Evolutionary conservation across 73 alveolate genomes (phyloP).

Genomic region (Effrenium voratum): DNA sequence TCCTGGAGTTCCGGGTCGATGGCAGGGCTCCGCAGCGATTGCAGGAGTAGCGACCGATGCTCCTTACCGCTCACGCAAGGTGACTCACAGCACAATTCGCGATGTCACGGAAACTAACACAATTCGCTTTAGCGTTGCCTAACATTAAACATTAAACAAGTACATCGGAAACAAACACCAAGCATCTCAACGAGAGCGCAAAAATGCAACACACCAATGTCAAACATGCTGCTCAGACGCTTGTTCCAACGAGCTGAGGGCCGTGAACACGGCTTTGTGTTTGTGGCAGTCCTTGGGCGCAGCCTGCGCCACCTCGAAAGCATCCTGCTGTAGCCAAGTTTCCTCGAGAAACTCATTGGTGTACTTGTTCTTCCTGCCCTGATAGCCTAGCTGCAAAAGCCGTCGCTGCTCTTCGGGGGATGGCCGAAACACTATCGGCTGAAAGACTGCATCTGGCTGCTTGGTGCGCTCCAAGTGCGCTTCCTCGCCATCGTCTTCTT

Average conservation of each 20-base stretch:
- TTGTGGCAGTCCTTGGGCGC: neutral
- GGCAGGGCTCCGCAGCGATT: too few species aligned
- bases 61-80: too few species aligned
- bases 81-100: too few species aligned
- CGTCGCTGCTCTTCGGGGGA: neutral
- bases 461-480: neutral
- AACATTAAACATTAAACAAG: too few species aligned
- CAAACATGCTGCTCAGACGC: neutral
- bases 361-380: neutral
- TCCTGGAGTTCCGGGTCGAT: neutral
- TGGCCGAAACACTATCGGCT: neutral
- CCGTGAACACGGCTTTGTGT: neutral
- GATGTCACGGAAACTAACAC: too few species aligned
- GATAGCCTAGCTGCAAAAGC: neutral
- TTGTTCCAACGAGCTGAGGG: neutral
- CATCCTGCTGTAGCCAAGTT: constrained; percentile 1
- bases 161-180: neutral
- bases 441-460: constrained; percentile 20
- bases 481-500: neutral
- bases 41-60: too few species aligned
- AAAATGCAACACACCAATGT: neutral
- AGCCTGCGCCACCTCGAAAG: neutral
- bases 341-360: neutral
- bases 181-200: neutral
- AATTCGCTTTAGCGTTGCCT: too few species aligned